A percentile compares a stretch with the other conserved stretches of the same genome.
Evolutionary conservation across 2,329 filamentous ascomycete genomes (phyloP).

Genomic region (Fusarium coicis): DNA sequence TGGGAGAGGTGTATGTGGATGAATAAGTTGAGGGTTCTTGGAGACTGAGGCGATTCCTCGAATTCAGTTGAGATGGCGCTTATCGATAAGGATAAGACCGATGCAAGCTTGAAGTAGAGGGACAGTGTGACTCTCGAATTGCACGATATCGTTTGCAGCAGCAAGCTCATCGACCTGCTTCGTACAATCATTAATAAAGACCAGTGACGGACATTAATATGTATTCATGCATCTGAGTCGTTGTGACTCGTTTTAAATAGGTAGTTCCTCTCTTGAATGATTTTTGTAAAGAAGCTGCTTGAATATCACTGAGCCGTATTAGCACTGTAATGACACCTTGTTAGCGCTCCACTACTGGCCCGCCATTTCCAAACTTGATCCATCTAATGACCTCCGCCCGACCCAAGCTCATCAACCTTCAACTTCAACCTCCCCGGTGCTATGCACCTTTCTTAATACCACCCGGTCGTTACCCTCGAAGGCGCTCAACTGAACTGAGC

Average conservation of each 20-base stretch:
- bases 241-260: fast-evolving
- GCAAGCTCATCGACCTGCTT: too few relatives aligned
- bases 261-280: too few relatives aligned
- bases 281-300: neutral
- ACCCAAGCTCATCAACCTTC: conserved; percentile 40
- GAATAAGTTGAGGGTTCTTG: conserved; percentile 8
- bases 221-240: fast-evolving
- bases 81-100: conserved; percentile 38
- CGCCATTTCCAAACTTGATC: conserved; percentile 40
- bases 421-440: conserved; percentile 37
- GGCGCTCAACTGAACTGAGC: conserved; percentile 8
- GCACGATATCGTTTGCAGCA: too few relatives aligned
- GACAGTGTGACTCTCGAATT: neutral
- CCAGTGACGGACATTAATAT: too few relatives aligned
- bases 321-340: conserved; percentile 33
- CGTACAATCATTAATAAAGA: neutral
- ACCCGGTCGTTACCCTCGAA: conserved; percentile 27
- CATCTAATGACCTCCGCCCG: conserved; percentile 37
- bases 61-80: conserved; percentile 7
- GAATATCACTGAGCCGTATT: neutral
- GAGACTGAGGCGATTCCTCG: conserved; percentile 38
- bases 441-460: conserved; percentile 39
- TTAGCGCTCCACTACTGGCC: conserved; percentile 15
- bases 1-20: conserved; percentile 1
- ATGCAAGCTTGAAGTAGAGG: neutral